These are phyloP conservation scores for Parastagonospora nodorum DNA, from an alignment of 2,329 filamentous ascomycete species.

Conservation along the genomic window DNA sequence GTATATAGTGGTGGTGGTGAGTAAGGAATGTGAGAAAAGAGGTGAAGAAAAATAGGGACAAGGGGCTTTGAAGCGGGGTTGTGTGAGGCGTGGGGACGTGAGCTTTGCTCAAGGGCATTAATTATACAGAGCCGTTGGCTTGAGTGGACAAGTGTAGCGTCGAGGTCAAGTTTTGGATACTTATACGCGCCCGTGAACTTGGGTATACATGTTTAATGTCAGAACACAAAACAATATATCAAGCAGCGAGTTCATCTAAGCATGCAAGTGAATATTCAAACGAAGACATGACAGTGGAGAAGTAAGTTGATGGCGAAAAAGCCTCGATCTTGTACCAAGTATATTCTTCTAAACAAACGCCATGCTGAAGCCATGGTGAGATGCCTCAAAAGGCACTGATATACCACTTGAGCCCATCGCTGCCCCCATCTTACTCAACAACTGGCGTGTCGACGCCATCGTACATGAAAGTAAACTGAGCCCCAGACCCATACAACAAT, in stretches of 20 bases:
- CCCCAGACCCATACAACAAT: background rate
- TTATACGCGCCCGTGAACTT: too few species aligned
- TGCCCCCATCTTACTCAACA: background rate
- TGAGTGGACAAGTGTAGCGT: too few species aligned
- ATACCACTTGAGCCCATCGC: background rate
- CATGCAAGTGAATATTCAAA: background rate
- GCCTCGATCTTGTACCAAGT: slow-evolving; percentile 15
- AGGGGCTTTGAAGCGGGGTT: too few species aligned
- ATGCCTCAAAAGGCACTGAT: background rate
- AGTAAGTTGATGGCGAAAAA: background rate
- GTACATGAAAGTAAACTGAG: slow-evolving; percentile 1
- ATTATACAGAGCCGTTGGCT: too few species aligned
- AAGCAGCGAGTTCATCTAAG: background rate
- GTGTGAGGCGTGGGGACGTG: too few species aligned
- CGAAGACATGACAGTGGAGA: background rate
- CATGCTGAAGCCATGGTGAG: background rate
- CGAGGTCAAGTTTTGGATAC: too few species aligned
- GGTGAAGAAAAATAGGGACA: too few species aligned
- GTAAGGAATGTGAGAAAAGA: too few species aligned
- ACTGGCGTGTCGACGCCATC: background rate
- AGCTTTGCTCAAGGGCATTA: too few species aligned
- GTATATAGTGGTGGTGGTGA: too few species aligned
- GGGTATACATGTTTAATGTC: too few species aligned
- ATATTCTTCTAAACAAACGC: slow-evolving; percentile 20
- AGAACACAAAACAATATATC: background rate